phyloP scores from a whole-genome alignment of 2,329 filamentous ascomycete species.

The Verticillium albo-atrum region DNA sequence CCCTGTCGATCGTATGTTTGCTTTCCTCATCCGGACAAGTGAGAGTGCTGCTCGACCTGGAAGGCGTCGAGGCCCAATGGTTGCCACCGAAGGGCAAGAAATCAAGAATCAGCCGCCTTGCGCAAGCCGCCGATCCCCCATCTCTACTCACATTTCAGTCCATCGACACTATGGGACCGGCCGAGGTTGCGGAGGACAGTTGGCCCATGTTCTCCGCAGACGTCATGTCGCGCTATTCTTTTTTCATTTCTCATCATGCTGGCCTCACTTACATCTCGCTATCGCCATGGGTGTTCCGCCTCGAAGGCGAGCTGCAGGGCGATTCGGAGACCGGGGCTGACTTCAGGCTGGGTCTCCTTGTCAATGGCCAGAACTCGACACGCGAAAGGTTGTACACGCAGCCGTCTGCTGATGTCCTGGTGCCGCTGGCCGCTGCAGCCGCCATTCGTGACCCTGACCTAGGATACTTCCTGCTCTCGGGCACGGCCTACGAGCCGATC shows the following conservation, averaged over 20 bases:
- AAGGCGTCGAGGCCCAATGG: constrained; percentile 64
- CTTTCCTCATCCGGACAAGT: constrained; percentile 58
- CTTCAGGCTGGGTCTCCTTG: constrained; percentile 56
- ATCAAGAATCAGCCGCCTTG: constrained; percentile 35
- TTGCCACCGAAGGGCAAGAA: constrained; percentile 50
- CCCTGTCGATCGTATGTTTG: constrained; percentile 54
- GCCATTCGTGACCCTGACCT: constrained; percentile 57
- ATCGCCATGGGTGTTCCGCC: constrained; percentile 58
- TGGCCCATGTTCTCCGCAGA: constrained; percentile 63
- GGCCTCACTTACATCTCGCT: constrained; percentile 58
- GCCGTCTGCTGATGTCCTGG: constrained; percentile 36
- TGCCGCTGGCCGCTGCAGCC: constrained; percentile 49
- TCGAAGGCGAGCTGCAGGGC: constrained; percentile 56
- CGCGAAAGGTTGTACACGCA: constrained; percentile 56
- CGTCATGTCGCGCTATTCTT: constrained; percentile 56
- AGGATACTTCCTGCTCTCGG: constrained; percentile 58
- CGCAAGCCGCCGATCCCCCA: constrained; percentile 33
- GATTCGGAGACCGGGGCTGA: constrained; percentile 55
- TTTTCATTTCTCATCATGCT: constrained; percentile 58
- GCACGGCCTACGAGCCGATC: constrained; percentile 53
- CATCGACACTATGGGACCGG: constrained; percentile 52
- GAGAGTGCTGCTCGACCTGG: constrained; percentile 56
- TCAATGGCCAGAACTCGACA: constrained; percentile 51
- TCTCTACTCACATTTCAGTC: constrained; percentile 58
- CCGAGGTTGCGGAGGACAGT: constrained; percentile 50